Percentiles rank a stretch among this genome's conserved stretches.
phyloP scores from a whole-genome alignment of 192 early-diverging fungal species.

The Gigaspora rosea region DNA sequence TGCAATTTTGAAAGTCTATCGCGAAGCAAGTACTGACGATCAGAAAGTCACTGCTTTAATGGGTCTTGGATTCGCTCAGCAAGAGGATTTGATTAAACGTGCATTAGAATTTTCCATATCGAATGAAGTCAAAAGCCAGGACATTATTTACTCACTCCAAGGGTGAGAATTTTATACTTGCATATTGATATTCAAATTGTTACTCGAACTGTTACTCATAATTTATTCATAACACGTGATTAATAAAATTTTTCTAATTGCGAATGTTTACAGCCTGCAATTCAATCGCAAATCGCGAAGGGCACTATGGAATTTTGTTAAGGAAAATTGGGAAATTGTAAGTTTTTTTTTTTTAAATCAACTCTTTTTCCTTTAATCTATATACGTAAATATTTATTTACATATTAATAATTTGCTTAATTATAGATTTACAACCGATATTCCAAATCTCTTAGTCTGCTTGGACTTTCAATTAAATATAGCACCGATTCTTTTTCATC shows the following conservation, averaged over 20 bases:
- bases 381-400: not conserved
- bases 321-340: constrained; percentile 60
- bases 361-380: not conserved
- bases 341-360: constrained; percentile 1
- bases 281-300: constrained; percentile 57
- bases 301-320: constrained; percentile 69
- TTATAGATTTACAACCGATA: constrained; percentile 46
- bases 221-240: not conserved
- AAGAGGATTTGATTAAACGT: constrained; percentile 58
- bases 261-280: constrained; percentile 46
- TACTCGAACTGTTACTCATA: not conserved
- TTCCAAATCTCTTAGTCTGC: constrained; percentile 46
- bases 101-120: constrained; percentile 63
- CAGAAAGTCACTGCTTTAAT: constrained; percentile 69
- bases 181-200: not conserved
- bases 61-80: constrained; percentile 58
- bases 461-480: constrained; percentile 50
- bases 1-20: constrained; percentile 62
- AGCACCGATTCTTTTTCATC: constrained; percentile 47
- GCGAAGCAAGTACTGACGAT: constrained; percentile 61
- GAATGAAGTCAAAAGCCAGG: constrained; percentile 72
- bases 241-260: constrained; percentile 26
- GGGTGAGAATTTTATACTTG: constrained; percentile 35
- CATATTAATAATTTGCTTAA: not conserved
- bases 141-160: constrained; percentile 57